Evolutionary conservation across 1,284 basidiomycete species (phyloP).

Genomic region (Rhodotorula sp.): DNA sequence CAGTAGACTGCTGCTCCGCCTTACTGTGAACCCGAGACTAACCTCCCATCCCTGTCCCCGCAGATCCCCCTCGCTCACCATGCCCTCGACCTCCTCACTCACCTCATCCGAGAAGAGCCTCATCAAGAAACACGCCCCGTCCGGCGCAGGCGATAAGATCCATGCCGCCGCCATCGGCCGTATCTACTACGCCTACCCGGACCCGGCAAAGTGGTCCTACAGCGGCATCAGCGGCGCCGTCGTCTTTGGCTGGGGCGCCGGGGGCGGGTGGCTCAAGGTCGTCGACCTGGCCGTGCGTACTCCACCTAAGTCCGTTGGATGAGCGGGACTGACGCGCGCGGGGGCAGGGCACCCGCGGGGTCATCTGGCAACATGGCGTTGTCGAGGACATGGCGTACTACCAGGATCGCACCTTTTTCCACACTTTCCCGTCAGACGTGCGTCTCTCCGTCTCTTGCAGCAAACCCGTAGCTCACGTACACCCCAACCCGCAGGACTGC

Average conservation of each 20-base stretch:
- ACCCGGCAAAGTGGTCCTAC: conserved; percentile 77
- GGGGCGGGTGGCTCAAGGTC: conserved; percentile 68
- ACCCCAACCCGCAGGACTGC: conserved; percentile 62
- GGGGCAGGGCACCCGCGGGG: conserved; percentile 66
- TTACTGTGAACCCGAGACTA: neutral
- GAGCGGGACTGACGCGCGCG: conserved; percentile 48
- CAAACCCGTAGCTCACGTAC: accelerated
- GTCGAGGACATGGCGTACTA: conserved; percentile 82
- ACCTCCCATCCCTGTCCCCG: neutral
- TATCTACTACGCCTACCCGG: conserved; percentile 78
- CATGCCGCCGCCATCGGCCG: conserved; percentile 73
- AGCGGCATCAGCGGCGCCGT: conserved; percentile 81
- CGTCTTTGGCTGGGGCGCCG: conserved; percentile 63
- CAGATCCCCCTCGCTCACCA: neutral
- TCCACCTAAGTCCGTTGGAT: no score
- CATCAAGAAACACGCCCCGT: conserved; percentile 42
- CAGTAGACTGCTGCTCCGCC: neutral
- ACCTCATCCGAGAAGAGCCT: conserved; percentile 43
- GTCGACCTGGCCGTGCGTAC: conserved; percentile 64
- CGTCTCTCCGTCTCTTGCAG: conserved; percentile 5
- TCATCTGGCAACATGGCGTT: conserved; percentile 92
- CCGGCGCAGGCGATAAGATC: conserved; percentile 56
- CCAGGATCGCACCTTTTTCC: conserved; percentile 88
- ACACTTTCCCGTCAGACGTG: conserved; percentile 90
- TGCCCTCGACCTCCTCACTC: conserved; percentile 40